Evolutionary conservation across 441 rosid species (phyloP).

Genomic region (Metrosideros polymorpha): DNA sequence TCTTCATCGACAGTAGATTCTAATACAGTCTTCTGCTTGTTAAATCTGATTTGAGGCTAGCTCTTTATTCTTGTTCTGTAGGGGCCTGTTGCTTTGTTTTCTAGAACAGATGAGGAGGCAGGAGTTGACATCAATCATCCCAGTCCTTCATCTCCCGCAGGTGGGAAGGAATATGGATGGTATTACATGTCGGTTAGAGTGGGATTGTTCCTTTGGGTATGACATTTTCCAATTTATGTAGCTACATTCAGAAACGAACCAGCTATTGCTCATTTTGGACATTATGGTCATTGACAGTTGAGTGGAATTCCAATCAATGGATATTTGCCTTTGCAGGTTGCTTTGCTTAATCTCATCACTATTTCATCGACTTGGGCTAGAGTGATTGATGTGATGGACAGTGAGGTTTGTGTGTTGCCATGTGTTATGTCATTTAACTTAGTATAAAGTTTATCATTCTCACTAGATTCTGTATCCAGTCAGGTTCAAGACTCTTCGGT

Average conservation of each 20-base stretch:
- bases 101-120: slow-evolving; percentile 24
- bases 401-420: slow-evolving; percentile 47
- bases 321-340: slow-evolving; percentile 37
- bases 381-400: slow-evolving; percentile 86
- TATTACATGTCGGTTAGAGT: slow-evolving; percentile 73
- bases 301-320: not conserved
- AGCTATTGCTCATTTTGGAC: not conserved
- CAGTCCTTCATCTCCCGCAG: slow-evolving; percentile 19
- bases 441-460: slow-evolving; percentile 2
- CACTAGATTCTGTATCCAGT: slow-evolving; percentile 44
- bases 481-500: slow-evolving; percentile 96
- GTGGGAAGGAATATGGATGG: slow-evolving; percentile 55
- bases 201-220: slow-evolving; percentile 91
- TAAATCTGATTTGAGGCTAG: not conserved
- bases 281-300: not conserved
- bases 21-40: not conserved
- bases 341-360: slow-evolving; percentile 81
- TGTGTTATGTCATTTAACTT: not conserved
- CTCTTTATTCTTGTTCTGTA: slow-evolving; percentile 3
- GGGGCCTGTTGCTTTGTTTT: slow-evolving; percentile 33
- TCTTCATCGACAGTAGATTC: not conserved
- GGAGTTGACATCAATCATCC: slow-evolving; percentile 18
- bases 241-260: not conserved
- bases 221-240: slow-evolving; percentile 2
- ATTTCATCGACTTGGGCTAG: slow-evolving; percentile 98